Conservation (phyloP, 1,139 yeast genomes). For the Yamadazyma atmosphaerica region DNA sequence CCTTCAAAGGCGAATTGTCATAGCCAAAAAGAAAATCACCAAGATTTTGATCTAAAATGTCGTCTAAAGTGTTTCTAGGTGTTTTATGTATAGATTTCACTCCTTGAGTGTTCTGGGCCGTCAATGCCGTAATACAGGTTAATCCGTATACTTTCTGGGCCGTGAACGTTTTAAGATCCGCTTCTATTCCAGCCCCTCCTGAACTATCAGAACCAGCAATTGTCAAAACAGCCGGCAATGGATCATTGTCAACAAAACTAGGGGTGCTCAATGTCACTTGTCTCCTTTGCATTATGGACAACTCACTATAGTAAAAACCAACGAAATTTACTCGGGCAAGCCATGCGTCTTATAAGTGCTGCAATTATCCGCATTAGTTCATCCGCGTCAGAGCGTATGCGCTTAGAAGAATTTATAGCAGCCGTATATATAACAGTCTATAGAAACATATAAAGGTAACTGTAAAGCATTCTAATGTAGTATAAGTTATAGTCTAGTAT, state of each 20-base stretch:
- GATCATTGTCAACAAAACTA: neutral
- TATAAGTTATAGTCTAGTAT: slow-evolving; percentile 29
- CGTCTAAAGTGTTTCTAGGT: slow-evolving; percentile 40
- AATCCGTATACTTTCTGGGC: slow-evolving; percentile 79
- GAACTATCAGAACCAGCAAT: slow-evolving; percentile 87
- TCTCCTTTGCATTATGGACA: neutral
- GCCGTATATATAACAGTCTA: too few relatives aligned
- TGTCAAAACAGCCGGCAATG: slow-evolving; percentile 51
- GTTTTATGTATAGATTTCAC: slow-evolving; percentile 54
- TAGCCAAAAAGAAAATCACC: slow-evolving; percentile 55
- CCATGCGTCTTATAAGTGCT: too few relatives aligned
- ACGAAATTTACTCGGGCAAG: too few relatives aligned
- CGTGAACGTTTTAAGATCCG: slow-evolving; percentile 81
- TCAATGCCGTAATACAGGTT: slow-evolving; percentile 78
- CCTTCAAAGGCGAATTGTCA: slow-evolving; percentile 44
- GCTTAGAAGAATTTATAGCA: slow-evolving; percentile 6
- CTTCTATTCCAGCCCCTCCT: slow-evolving; percentile 96
- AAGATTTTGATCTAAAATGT: slow-evolving; percentile 55
- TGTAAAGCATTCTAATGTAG: too few relatives aligned
- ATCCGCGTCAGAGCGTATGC: slow-evolving; percentile 3
- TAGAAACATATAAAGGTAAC: too few relatives aligned
- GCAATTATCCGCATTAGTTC: neutral
- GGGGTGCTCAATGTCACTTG: neutral
- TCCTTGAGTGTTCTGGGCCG: slow-evolving; percentile 77
- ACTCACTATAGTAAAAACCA: too few relatives aligned